Percentiles rank a stretch among this genome's conserved stretches.
Evolutionary conservation across 129 eudicot genomes (phyloP).

Genomic region (Centella asiatica): DNA sequence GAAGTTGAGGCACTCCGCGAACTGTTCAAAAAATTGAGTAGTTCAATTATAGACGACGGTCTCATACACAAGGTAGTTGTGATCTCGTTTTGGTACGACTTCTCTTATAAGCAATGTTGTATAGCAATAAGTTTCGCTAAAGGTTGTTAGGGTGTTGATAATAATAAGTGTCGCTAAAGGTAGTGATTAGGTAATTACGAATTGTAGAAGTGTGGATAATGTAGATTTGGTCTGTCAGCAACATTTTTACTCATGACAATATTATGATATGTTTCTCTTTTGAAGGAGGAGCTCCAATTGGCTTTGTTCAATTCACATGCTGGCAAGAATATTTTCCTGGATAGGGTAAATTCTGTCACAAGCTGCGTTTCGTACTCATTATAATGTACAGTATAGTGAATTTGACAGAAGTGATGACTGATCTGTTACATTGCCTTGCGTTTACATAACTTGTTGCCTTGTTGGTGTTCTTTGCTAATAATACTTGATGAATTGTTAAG

Average conservation of each 20-base stretch:
- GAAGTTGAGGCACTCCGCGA: slow-evolving; percentile 50
- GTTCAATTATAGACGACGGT: slow-evolving; percentile 45
- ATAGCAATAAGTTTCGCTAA: not conserved
- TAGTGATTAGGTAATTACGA: too few relatives aligned
- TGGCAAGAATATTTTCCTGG: slow-evolving; percentile 41
- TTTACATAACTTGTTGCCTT: not conserved
- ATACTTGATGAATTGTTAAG: not conserved
- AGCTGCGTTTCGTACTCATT: slow-evolving; percentile 3
- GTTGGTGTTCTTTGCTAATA: not conserved
- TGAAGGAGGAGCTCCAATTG: slow-evolving; percentile 46
- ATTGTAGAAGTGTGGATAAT: too few relatives aligned
- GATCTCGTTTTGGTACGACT: not conserved
- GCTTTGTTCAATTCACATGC: slow-evolving; percentile 37
- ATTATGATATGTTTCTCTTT: slow-evolving; percentile 4
- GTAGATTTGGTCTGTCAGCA: too few relatives aligned
- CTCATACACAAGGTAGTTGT: slow-evolving; percentile 55
- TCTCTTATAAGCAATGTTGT: not conserved
- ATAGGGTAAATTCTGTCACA: slow-evolving; percentile 30
- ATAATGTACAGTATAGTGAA: too few relatives aligned
- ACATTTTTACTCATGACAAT: too few relatives aligned
- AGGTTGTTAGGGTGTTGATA: not conserved
- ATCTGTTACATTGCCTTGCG: too few relatives aligned
- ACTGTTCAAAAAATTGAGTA: slow-evolving; percentile 39
- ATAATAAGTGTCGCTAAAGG: too few relatives aligned
- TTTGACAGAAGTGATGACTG: too few relatives aligned